phyloP scores from a whole-genome alignment of 805 yeast species.

The Saturnispora hagleri region DNA sequence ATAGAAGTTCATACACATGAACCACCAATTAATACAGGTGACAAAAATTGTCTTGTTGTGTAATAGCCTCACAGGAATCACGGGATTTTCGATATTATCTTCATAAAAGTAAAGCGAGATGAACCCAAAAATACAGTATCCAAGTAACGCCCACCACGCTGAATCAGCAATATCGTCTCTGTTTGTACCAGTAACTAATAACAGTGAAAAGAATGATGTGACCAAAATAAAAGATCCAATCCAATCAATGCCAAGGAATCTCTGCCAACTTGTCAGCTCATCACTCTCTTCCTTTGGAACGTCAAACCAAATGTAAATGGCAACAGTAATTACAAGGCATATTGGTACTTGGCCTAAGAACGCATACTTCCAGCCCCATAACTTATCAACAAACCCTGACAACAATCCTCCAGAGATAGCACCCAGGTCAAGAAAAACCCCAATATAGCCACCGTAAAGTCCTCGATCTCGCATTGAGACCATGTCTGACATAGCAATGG shows the following conservation, averaged over 20 bases:
- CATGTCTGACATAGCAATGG: slow-evolving; percentile 67
- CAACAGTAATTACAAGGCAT: slow-evolving; percentile 36
- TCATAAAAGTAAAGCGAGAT: slow-evolving; percentile 44
- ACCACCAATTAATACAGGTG: slow-evolving; percentile 59
- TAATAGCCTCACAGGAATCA: slow-evolving; percentile 52
- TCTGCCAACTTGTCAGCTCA: slow-evolving; percentile 33
- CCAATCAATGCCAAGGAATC: slow-evolving; percentile 55
- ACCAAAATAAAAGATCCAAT: slow-evolving; percentile 58
- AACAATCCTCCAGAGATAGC: slow-evolving; percentile 59
- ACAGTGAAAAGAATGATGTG: slow-evolving; percentile 43
- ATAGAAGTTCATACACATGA: slow-evolving; percentile 56
- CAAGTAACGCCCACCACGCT: slow-evolving; percentile 35
- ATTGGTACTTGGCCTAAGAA: slow-evolving; percentile 44
- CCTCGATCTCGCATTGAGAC: slow-evolving; percentile 71
- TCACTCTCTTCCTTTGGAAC: slow-evolving; percentile 11
- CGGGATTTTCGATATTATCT: slow-evolving; percentile 40
- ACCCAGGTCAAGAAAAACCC: slow-evolving; percentile 67
- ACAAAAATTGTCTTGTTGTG: slow-evolving; percentile 50
- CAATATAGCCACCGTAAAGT: slow-evolving; percentile 71
- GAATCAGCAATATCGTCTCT: slow-evolving; percentile 33
- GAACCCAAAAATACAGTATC: slow-evolving; percentile 28
- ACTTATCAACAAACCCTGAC: slow-evolving; percentile 46
- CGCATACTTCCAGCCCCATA: slow-evolving; percentile 58
- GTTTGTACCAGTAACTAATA: slow-evolving; percentile 59
- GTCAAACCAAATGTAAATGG: slow-evolving; percentile 23